These are phyloP conservation scores for Cryptococcus sp. DNA, from an alignment of 1,284 basidiomycete genomes.

Conservation along the genomic window DNA sequence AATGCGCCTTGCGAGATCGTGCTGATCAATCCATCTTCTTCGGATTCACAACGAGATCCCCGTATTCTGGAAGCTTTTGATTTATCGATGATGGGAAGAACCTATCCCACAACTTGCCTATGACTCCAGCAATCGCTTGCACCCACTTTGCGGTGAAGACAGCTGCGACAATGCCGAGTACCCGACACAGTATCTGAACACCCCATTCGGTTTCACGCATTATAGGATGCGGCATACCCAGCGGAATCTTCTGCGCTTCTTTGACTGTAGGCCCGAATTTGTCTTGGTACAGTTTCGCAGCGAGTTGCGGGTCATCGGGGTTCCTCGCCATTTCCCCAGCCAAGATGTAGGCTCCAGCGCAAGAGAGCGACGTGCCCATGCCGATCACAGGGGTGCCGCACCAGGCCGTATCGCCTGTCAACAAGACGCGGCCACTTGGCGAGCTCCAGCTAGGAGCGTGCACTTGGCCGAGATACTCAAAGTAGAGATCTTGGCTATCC, in stretches of 20 bases:
- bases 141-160: not conserved
- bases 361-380: constrained; percentile 26
- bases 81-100: no score
- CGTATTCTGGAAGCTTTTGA: no score
- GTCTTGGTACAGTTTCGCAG: not conserved
- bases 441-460: constrained; percentile 12
- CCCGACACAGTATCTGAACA: not conserved
- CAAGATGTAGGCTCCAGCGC: constrained; percentile 32
- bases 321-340: constrained; percentile 30
- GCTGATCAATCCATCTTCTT: no score
- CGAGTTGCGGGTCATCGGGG: not conserved
- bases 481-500: constrained; percentile 29
- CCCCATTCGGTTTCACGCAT: not conserved
- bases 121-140: no score
- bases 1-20: no score
- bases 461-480: constrained; percentile 29
- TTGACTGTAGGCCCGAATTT: not conserved
- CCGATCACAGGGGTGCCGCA: constrained; percentile 32
- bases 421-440: constrained; percentile 14
- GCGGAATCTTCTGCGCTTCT: not conserved
- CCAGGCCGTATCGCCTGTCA: constrained; percentile 34
- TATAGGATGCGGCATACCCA: not conserved
- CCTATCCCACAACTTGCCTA: no score
- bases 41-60: no score
- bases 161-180: not conserved